Evolutionary conservation across 2,329 filamentous ascomycete species (phyloP).

Genomic region (Epichloe glyceriae): DNA sequence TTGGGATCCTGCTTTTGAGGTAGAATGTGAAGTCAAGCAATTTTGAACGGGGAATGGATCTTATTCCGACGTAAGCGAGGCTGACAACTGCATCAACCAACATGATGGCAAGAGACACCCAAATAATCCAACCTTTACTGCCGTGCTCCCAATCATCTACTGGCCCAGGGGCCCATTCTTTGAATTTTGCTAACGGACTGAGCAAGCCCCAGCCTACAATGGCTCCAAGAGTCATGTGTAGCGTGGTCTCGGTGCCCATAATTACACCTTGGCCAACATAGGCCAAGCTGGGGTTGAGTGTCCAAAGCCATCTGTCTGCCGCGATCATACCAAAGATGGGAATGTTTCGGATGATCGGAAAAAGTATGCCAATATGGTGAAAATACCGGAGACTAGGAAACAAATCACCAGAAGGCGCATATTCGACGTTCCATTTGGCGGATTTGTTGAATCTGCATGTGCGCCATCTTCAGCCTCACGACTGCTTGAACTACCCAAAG

Average conservation of each 20-base stretch:
- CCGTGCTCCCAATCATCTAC: conserved; percentile 84
- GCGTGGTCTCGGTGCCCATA: conserved; percentile 89
- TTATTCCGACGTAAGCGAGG: conserved; percentile 62
- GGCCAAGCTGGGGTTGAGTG: conserved; percentile 88
- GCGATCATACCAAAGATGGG: conserved; percentile 69
- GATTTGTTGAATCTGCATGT: neutral
- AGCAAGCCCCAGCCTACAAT: conserved; percentile 81
- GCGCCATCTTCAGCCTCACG: neutral
- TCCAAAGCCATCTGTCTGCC: conserved; percentile 82
- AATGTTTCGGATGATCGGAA: conserved; percentile 74
- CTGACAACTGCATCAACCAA: conserved; percentile 84
- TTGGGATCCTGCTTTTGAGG: neutral
- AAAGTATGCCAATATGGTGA: conserved; percentile 83
- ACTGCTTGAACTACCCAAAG: neutral
- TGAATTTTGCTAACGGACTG: conserved; percentile 73
- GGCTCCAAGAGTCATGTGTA: conserved; percentile 90
- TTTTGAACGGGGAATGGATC: conserved; percentile 26
- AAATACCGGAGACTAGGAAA: conserved; percentile 45
- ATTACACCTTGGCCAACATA: conserved; percentile 97
- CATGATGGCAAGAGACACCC: conserved; percentile 95
- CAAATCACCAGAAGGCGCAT: conserved; percentile 42
- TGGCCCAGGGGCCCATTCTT: conserved; percentile 78
- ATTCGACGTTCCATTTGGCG: conserved; percentile 29
- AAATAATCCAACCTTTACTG: conserved; percentile 97
- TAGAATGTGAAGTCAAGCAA: conserved; percentile 17